Conservation (phyloP, 371 early-diverging fungal genomes). For the Neoconidiobolus thromboides region DNA sequence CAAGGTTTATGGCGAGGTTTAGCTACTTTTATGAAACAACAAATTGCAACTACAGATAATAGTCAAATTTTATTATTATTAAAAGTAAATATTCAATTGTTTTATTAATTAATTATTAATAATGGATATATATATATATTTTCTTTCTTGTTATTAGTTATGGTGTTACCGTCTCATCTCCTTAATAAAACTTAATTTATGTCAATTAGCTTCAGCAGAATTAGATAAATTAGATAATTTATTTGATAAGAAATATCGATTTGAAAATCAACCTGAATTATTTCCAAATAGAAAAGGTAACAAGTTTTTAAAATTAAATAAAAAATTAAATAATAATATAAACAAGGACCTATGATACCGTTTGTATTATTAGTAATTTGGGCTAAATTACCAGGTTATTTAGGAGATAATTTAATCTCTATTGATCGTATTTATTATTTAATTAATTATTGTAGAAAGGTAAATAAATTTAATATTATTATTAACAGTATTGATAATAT, state of each 20-base stretch:
- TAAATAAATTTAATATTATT: neutral
- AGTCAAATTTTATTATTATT: too few relatives aligned
- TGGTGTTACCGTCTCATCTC: neutral
- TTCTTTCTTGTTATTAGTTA: neutral
- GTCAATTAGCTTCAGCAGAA: constrained; percentile 2
- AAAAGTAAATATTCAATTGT: too few relatives aligned
- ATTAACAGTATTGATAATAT: neutral
- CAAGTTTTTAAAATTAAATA: neutral
- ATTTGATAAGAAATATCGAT: neutral
- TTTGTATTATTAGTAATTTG: neutral
- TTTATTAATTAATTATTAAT: too few relatives aligned
- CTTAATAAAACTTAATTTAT: neutral
- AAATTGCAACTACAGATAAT: too few relatives aligned
- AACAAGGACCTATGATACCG: neutral
- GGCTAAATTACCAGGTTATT: neutral
- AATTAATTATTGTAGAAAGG: neutral
- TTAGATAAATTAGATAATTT: neutral
- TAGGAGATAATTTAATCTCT: neutral
- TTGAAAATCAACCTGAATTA: neutral
- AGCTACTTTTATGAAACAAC: too few relatives aligned
- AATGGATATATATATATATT: too few relatives aligned
- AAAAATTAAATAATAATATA: neutral
- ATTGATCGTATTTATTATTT: neutral
- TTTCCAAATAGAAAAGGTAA: neutral
- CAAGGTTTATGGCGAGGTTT: too few relatives aligned